Base-by-base conservation (phyloP, 306 rosid species). In the Alnus rubra region DNA sequence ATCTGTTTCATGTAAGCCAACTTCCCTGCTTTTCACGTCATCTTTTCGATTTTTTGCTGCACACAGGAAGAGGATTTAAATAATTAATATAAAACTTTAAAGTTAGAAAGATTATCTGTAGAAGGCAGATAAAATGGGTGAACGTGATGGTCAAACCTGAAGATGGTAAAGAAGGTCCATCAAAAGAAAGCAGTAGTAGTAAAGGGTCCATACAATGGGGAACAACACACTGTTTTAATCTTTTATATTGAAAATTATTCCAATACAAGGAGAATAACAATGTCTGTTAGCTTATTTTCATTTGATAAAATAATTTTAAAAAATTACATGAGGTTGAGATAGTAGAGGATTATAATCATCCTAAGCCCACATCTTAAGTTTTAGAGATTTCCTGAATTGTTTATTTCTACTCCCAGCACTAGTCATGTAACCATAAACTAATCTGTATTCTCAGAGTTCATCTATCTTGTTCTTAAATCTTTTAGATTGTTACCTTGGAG, bases 401-500 rank as follows among this genome's bases (percentile, higher is more conserved):
- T 67, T 48, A 15, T 55, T 10, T 49, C 49, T 35, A 0, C 8
- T 35, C 39, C 55, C 39, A 33, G 53, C 69, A 73, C n/a, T 14
- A 30, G 7, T 39, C 49, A 16, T 39, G 50, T 16, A 49, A 49
- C 5, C 7, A 71, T 16, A 49, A 48, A 48, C 19, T 14, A 48
- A 30, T 48, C 19, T 1, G 14, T 50, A 49, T 48, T 71, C 42
- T 11, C 2, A 15, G 58, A 51, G 75, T 50, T 71, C 7, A 49
- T 30, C 42, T 13, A 50, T 48, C 39, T 48, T 6, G 56, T 8
- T 28, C 58, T 30, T 13, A 23, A 23, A 35, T 54, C 9, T 73
- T 15, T 5, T 30, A 84, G 73, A 71, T 12, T 48, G 12, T 65
- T 90, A 96, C 99, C 99, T 91, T 80, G 79, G 72, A 96, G 99